A percentile compares a stretch with the other conserved stretches of the same genome.
These are phyloP conservation scores for Hymenoscyphus linearis DNA, from an alignment of 2,329 filamentous ascomycete species.

Conservation along the genomic window DNA sequence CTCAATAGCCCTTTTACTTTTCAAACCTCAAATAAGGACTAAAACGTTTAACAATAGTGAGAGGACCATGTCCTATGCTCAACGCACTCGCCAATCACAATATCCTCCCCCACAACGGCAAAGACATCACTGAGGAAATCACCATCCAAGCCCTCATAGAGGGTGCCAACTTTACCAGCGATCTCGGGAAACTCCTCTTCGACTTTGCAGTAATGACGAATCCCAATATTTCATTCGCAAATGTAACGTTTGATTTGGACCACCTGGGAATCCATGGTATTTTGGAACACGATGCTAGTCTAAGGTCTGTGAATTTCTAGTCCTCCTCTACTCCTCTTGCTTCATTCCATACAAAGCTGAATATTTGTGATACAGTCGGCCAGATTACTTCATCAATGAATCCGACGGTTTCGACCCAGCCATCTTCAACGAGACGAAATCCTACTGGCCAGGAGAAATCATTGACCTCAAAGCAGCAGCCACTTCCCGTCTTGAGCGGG, in stretches of 20 bases:
- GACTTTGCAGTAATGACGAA: not conserved
- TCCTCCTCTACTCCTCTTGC: not conserved
- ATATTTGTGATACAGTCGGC: not conserved
- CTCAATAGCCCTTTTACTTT: too few relatives aligned
- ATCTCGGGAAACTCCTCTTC: conserved; percentile 3
- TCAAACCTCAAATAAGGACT: not conserved
- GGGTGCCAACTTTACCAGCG: not conserved
- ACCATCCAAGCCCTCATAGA: conserved; percentile 3
- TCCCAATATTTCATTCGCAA: not conserved
- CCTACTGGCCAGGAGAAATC: conserved; percentile 6
- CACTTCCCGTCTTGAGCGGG: not conserved
- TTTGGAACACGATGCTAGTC: conserved; percentile 9
- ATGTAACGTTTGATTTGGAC: conserved; percentile 4
- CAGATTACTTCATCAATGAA: conserved; percentile 3
- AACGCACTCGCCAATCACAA: conserved; percentile 11
- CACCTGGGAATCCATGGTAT: conserved; percentile 6
- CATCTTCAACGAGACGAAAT: conserved; percentile 6
- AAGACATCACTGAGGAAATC: conserved; percentile 3
- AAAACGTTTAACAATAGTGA: not conserved
- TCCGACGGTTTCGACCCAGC: conserved; percentile 2
- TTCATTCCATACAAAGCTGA: not conserved
- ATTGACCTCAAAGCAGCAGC: conserved; percentile 3
- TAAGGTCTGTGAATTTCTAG: conserved; percentile 5
- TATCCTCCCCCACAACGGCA: conserved; percentile 6
- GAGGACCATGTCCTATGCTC: conserved; percentile 11